These are phyloP conservation scores for Cercospora nicotianae DNA, from an alignment of 2,329 filamentous ascomycete species.

Conservation along the genomic window DNA sequence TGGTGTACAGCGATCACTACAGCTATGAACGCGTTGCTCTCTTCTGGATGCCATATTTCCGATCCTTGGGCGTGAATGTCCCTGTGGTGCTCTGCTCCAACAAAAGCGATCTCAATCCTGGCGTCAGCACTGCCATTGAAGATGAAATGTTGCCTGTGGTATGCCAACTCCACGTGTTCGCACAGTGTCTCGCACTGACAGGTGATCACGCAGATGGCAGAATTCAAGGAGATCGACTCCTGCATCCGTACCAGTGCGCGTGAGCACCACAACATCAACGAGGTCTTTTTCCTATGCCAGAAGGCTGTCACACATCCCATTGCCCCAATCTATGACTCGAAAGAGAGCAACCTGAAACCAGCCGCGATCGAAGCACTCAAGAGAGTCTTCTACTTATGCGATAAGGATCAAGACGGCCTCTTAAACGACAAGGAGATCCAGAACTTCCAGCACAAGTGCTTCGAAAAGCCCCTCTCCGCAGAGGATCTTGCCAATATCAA, in stretches of 20 bases:
- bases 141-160: slow-evolving; percentile 92
- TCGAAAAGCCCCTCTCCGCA: slow-evolving; percentile 77
- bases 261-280: slow-evolving; percentile 91
- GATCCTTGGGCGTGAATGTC: slow-evolving; percentile 96
- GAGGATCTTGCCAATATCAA: slow-evolving; percentile 92
- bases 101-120: slow-evolving; percentile 80
- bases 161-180: not conserved
- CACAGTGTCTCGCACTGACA: not conserved
- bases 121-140: slow-evolving; percentile 75
- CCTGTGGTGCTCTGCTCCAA: slow-evolving; percentile 96
- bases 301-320: slow-evolving; percentile 98
- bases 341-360: slow-evolving; percentile 82
- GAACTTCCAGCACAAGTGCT: slow-evolving; percentile 87
- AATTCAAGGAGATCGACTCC: slow-evolving; percentile 98
- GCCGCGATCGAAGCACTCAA: slow-evolving; percentile 82
- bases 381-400: slow-evolving; percentile 91
- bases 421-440: slow-evolving; percentile 88
- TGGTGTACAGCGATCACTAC: slow-evolving; percentile 98
- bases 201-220: slow-evolving; percentile 64
- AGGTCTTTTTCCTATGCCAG: slow-evolving; percentile 94
- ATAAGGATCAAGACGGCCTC: slow-evolving; percentile 93
- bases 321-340: slow-evolving; percentile 93
- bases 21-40: slow-evolving; percentile 96
- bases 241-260: slow-evolving; percentile 93
- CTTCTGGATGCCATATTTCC: slow-evolving; percentile 98